Percentiles rank a stretch among this genome's conserved stretches.
Evolutionary conservation across 441 rosid species (phyloP).

Genomic region (Rhodomyrtus psidioides): DNA sequence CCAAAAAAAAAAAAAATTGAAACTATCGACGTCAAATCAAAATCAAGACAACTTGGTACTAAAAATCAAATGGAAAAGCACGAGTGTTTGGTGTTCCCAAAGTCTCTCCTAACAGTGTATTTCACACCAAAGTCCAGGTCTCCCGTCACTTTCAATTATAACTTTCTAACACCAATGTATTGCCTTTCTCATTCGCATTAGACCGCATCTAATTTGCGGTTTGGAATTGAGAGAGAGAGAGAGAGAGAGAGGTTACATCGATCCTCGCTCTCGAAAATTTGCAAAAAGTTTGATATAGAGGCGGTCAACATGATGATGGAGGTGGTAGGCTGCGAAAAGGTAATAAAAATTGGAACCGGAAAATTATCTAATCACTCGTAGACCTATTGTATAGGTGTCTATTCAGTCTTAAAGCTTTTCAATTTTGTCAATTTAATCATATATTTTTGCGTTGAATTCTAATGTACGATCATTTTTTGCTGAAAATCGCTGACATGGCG

Average conservation of each 20-base stretch:
- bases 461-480: too few relatives aligned
- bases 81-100: not conserved
- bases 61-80: not conserved
- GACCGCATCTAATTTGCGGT: not conserved
- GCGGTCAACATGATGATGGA: not conserved
- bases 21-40: not conserved
- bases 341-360: not conserved
- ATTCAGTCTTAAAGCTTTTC: not conserved
- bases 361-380: not conserved
- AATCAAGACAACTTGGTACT: not conserved
- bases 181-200: not conserved
- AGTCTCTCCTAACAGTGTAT: not conserved
- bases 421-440: too few relatives aligned
- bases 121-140: not conserved
- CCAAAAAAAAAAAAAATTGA: too few relatives aligned
- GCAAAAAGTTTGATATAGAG: not conserved
- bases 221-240: not conserved
- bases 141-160: not conserved
- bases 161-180: not conserved
- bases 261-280: not conserved
- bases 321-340: not conserved
- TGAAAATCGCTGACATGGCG: too few relatives aligned
- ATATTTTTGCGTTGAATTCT: not conserved
- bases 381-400: accelerated
- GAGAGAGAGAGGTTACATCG: not conserved